Evolutionary conservation across 2,329 filamentous ascomycete genomes (phyloP).

Genomic region (Verticillium tricorpus): DNA sequence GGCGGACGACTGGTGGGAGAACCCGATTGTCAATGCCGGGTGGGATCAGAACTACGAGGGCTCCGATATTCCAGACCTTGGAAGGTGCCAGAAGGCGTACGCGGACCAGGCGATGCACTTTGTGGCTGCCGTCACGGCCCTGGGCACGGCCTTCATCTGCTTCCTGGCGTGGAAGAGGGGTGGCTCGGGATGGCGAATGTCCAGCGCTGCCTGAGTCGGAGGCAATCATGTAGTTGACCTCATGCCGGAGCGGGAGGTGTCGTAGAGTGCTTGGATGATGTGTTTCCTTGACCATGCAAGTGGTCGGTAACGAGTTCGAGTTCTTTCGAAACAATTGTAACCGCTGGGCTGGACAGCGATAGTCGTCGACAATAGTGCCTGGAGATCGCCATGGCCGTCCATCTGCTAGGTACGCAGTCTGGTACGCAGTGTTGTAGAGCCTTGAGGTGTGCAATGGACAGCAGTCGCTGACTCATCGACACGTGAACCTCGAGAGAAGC

Average conservation of each 20-base stretch:
- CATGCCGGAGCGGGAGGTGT: background rate
- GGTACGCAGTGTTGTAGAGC: too few species aligned
- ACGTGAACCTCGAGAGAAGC: too few species aligned
- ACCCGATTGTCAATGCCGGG: constrained; percentile 5
- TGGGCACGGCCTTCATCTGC: constrained; percentile 5
- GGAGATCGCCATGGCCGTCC: too few species aligned
- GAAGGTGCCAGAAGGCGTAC: constrained; percentile 5
- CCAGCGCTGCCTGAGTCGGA: background rate
- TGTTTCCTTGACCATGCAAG: too few species aligned
- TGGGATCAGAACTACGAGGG: background rate
- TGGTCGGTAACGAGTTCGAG: too few species aligned
- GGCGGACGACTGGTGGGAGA: rapidly evolving
- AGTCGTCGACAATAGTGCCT: too few species aligned
- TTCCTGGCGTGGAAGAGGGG: constrained; percentile 8
- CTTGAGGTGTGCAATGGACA: too few species aligned
- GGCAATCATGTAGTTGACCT: background rate
- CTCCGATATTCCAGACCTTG: background rate
- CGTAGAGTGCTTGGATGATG: too few species aligned
- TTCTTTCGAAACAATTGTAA: too few species aligned
- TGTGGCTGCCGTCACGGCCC: constrained; percentile 3
- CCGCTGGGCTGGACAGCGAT: too few species aligned
- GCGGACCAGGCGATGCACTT: constrained; percentile 11
- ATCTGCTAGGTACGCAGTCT: too few species aligned
- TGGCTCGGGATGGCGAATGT: constrained; percentile 1
- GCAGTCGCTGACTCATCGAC: too few species aligned